A percentile compares a stretch with the other conserved stretches of the same genome.
phyloP scores from a whole-genome alignment of 441 rosid species.

The Raphanus hybrid region DNA sequence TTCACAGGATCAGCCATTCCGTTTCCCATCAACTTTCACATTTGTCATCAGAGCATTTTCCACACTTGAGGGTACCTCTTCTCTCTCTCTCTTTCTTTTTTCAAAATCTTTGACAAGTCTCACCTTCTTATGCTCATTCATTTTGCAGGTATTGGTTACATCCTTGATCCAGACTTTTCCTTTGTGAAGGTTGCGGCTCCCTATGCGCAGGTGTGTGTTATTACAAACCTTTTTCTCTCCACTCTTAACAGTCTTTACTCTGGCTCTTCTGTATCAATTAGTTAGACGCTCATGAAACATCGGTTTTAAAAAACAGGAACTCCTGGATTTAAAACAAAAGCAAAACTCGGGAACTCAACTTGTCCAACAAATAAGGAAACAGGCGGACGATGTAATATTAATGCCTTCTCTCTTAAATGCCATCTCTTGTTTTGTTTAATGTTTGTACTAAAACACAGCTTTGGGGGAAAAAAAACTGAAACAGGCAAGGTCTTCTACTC shows the following conservation, averaged over 20 bases:
- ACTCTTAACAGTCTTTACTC: not conserved
- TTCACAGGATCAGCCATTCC: slow-evolving; percentile 93
- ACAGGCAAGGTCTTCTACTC: slow-evolving; percentile 83
- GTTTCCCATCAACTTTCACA: slow-evolving; percentile 89
- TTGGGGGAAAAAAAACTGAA: not conserved
- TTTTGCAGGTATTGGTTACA: slow-evolving; percentile 82
- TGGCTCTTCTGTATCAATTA: slow-evolving; percentile 13
- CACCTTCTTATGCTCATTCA: slow-evolving; percentile 1
- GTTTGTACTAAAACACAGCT: slow-evolving; percentile 11
- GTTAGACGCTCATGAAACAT: slow-evolving; percentile 19
- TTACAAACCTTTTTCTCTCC: slow-evolving; percentile 5
- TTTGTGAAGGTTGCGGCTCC: slow-evolving; percentile 92
- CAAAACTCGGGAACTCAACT: slow-evolving; percentile 64
- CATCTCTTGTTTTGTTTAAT: not conserved
- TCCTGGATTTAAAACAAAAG: slow-evolving; percentile 65
- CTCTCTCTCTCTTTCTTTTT: slow-evolving; percentile 19
- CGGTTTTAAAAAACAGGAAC: slow-evolving; percentile 59
- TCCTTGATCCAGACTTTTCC: slow-evolving; percentile 84
- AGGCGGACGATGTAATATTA: slow-evolving; percentile 78
- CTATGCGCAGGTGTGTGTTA: slow-evolving; percentile 73
- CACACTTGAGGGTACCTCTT: slow-evolving; percentile 80
- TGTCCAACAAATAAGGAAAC: slow-evolving; percentile 82
- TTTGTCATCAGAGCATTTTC: slow-evolving; percentile 92
- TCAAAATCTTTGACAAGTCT: not conserved
- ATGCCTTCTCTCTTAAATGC: not conserved